phyloP scores from a whole-genome alignment of 345 rosid species.

The Diplotaxis tenuifolia region DNA sequence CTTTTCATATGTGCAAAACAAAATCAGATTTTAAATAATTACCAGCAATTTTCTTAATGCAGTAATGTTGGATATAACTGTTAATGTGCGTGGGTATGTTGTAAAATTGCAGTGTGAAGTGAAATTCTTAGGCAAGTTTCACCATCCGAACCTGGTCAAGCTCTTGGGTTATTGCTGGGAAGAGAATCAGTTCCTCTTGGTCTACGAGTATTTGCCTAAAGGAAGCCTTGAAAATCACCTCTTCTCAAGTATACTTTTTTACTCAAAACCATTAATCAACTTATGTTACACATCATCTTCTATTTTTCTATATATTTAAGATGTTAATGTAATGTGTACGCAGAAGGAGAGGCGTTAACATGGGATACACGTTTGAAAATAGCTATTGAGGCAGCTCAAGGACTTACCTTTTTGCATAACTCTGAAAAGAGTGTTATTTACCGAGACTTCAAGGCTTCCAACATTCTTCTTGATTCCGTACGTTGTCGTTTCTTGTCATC shows the following conservation, averaged over 20 bases:
- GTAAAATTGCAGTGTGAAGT: constrained; percentile 65
- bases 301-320: neutral
- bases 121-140: constrained; percentile 69
- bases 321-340: neutral
- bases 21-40: neutral
- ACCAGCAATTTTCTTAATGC: neutral
- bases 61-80: neutral
- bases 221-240: constrained; percentile 84
- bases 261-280: neutral
- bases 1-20: neutral
- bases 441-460: constrained; percentile 84
- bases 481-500: neutral
- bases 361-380: constrained; percentile 66
- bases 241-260: constrained; percentile 52
- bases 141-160: constrained; percentile 79
- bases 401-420: constrained; percentile 68
- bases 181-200: constrained; percentile 62
- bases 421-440: constrained; percentile 81
- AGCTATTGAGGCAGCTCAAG: constrained; percentile 79
- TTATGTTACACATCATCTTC: neutral
- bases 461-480: constrained; percentile 79
- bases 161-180: constrained; percentile 86
- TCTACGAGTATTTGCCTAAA: constrained; percentile 68
- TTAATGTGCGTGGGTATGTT: neutral
- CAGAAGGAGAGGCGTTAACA: constrained; percentile 58